Base-by-base conservation (phyloP, 192 early-diverging fungal genomes). In the Martensiomyces pterosporus region DNA sequence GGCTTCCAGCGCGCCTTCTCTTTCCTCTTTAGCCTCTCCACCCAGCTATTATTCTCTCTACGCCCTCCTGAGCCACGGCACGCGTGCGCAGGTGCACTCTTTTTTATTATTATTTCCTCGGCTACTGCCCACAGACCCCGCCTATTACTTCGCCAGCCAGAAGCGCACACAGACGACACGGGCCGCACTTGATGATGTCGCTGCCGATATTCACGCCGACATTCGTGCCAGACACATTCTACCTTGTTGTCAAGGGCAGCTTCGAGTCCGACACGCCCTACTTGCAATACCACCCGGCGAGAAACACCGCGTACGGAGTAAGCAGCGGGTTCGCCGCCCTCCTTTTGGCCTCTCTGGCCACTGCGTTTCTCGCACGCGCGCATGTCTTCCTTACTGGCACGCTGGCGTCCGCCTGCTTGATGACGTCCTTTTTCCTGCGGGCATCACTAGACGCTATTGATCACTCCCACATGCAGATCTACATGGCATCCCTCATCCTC, bases 241-340 rank as follows among this genome's bases (percentile, higher is more conserved):
- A 52, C 23, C 16, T 57, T 7, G 27, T 27, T 3, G 21, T 57
- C 2, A 14, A 12, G 2, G 37, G 48, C 0, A 29, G 47, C 39
- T 13, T 19, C 0, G 55, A 52, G 50, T 34, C 41, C 0, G 29
- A 21, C 17, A 66, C 63, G 39, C 50, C 63, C 21, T 66, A 43
- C 38, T 32, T 61, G 40, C 58, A 60, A 26, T 68, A 61, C 41
- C 21, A 42, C 18, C 50, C 60, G 5, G 29, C 17, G 34, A n/a
- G 29, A 4, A 32, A 25, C 19, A 57, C 53, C 10, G 68, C 61
- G 16, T 72, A 54, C 9, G 68, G 52, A 7, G 47, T 50, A 6
- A 62, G 68, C 25, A 62, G 57, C 2, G 49, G 50, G 10, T 65
- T 64, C n/a, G 57, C 48, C 3, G 62, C 50, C 0, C 52, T 72